phyloP scores from a whole-genome alignment of 2,329 filamentous ascomycete genomes.

The Ampelomyces quisqualis region DNA sequence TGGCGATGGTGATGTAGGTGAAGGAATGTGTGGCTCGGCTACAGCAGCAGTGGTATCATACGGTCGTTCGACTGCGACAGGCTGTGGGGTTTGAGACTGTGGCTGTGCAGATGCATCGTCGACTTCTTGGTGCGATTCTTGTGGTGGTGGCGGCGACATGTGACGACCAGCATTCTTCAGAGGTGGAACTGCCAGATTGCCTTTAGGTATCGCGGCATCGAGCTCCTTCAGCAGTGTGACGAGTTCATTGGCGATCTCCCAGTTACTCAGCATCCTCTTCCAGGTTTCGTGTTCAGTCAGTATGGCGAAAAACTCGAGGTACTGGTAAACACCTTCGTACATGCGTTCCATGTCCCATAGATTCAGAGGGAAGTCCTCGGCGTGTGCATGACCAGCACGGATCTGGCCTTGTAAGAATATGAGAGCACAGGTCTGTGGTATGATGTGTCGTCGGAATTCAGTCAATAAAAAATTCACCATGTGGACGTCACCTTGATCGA shows the following conservation, averaged over 20 bases:
- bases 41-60: conserved; percentile 57
- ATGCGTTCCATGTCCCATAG: conserved; percentile 97
- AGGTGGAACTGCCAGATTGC: conserved; percentile 59
- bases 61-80: conserved; percentile 62
- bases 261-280: conserved; percentile 82
- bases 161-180: conserved; percentile 42
- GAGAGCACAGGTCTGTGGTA: conserved; percentile 90
- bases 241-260: conserved; percentile 88
- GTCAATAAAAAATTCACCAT: conserved; percentile 88
- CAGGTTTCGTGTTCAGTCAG: conserved; percentile 82
- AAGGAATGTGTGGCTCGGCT: conserved; percentile 47
- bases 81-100: conserved; percentile 22
- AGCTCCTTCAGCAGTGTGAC: conserved; percentile 83
- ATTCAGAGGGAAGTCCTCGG: conserved; percentile 89
- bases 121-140: conserved; percentile 28
- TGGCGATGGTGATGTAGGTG: conserved; percentile 33
- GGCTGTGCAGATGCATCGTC: conserved; percentile 12
- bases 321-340: conserved; percentile 91
- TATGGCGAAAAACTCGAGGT: conserved; percentile 89
- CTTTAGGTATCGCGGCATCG: conserved; percentile 81
- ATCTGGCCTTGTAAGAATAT: conserved; percentile 94
- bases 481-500: conserved; percentile 61
- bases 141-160: conserved; percentile 36
- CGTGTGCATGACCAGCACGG: conserved; percentile 69
- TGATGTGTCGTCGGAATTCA: conserved; percentile 87